phyloP scores from a whole-genome alignment of 495 filamentous ascomycete genomes.

The Letharia columbiana region DNA sequence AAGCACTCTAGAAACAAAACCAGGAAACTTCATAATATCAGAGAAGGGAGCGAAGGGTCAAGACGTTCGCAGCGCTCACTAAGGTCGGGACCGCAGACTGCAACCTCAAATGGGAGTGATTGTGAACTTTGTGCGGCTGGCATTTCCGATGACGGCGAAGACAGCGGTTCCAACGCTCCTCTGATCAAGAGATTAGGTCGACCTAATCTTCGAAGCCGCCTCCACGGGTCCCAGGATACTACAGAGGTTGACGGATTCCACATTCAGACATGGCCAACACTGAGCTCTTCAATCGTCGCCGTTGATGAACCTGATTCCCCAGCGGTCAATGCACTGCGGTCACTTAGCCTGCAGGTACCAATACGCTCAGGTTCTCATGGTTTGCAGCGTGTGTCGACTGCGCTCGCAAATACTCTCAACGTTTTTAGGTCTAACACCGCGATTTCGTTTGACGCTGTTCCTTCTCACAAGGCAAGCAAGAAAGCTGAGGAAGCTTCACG shows the following conservation, averaged over 20 bases:
- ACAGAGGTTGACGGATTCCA: neutral
- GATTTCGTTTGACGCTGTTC: neutral
- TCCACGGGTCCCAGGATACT: neutral
- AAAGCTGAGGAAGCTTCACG: neutral
- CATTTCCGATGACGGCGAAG: neutral
- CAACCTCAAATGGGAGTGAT: neutral
- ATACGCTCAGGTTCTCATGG: neutral
- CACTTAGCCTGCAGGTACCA: constrained; percentile 1
- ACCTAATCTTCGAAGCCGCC: neutral
- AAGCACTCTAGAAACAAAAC: constrained; percentile 5
- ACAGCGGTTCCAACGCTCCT: neutral
- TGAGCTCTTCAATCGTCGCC: neutral
- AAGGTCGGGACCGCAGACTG: neutral
- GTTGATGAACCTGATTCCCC: constrained; percentile 4
- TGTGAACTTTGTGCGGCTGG: neutral
- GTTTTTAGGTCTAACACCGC: neutral
- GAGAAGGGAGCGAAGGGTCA: constrained; percentile 3
- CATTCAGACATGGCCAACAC: constrained; percentile 1
- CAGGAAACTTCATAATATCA: constrained; percentile 5
- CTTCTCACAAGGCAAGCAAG: neutral
- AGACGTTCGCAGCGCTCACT: neutral
- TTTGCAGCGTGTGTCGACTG: constrained; percentile 7
- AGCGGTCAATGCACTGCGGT: constrained; percentile 8
- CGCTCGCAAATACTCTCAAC: neutral
- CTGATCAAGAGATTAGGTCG: neutral